A percentile compares a stretch with the other conserved stretches of the same genome.
phyloP scores from a whole-genome alignment of 2,329 filamentous ascomycete genomes.

The Paraphoma chrysanthemicola region DNA sequence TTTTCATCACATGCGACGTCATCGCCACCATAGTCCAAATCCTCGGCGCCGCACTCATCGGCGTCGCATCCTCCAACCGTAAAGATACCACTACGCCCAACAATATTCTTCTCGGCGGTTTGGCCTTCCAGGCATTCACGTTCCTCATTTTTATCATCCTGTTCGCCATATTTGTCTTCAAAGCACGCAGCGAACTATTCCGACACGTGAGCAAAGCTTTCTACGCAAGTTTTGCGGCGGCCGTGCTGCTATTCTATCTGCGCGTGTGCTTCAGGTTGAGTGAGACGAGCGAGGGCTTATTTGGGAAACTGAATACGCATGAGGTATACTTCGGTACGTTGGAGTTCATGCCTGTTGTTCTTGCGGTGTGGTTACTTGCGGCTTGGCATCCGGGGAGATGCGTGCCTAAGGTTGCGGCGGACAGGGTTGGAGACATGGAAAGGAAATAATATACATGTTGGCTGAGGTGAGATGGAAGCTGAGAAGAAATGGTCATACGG shows the following conservation, averaged over 20 bases:
- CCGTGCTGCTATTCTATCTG: conserved; percentile 60
- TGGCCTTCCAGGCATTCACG: conserved; percentile 62
- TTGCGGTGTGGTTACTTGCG: conserved; percentile 57
- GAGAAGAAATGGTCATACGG: too few relatives aligned
- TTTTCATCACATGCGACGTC: conserved; percentile 63
- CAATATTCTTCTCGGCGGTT: conserved; percentile 62
- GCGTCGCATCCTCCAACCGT: conserved; percentile 56
- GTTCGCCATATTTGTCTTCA: conserved; percentile 51
- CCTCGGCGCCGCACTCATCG: conserved; percentile 62
- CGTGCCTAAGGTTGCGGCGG: conserved; percentile 7
- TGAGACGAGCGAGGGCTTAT: conserved; percentile 61
- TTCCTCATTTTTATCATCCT: conserved; percentile 59
- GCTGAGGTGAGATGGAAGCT: too few relatives aligned
- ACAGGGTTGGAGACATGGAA: too few relatives aligned
- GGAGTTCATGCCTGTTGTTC: conserved; percentile 62
- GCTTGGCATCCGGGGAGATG: conserved; percentile 55
- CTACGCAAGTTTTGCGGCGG: conserved; percentile 50
- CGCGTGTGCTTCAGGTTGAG: conserved; percentile 62
- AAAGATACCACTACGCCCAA: conserved; percentile 61
- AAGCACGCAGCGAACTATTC: conserved; percentile 41
- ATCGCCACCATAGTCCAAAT: conserved; percentile 63
- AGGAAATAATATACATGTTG: too few relatives aligned
- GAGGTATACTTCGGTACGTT: conserved; percentile 62
- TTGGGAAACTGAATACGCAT: conserved; percentile 54
- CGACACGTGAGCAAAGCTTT: conserved; percentile 49